Percentiles rank a stretch among this genome's conserved stretches.
Conservation (phyloP, 306 rosid species). For the Clitoria ternatea region DNA sequence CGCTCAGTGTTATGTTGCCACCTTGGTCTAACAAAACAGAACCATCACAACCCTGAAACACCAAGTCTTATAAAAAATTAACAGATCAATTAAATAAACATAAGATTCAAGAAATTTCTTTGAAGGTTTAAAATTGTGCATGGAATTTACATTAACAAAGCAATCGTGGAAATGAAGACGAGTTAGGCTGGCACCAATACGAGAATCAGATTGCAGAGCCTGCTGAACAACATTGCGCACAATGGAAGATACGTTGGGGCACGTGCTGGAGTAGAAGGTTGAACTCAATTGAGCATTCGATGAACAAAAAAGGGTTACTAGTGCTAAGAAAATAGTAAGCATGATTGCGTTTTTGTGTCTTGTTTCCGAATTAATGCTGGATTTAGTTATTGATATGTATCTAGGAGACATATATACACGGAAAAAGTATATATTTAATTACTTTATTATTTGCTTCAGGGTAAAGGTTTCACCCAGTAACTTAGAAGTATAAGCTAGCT, state of each 20-base stretch:
- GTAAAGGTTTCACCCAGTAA: slow-evolving; percentile 15
- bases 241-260: slow-evolving; percentile 62
- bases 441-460: slow-evolving; percentile 25
- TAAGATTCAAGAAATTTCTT: not conserved
- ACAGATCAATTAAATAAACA: not conserved
- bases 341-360: slow-evolving; percentile 20
- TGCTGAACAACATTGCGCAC: slow-evolving; percentile 46
- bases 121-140: not conserved
- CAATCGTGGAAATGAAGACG: slow-evolving; percentile 78
- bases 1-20: slow-evolving; percentile 58
- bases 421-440: not conserved
- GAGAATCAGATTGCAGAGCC: slow-evolving; percentile 55
- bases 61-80: not conserved
- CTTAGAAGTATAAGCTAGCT: slow-evolving; percentile 17
- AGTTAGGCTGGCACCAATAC: slow-evolving; percentile 67
- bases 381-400: not conserved
- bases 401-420: not conserved
- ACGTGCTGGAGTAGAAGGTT: slow-evolving; percentile 55
- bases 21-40: slow-evolving; percentile 54
- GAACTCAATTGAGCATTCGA: slow-evolving; percentile 61
- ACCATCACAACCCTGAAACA: slow-evolving; percentile 70
- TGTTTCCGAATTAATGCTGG: not conserved
- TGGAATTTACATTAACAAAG: slow-evolving; percentile 50
- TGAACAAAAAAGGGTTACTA: not conserved
- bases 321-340: slow-evolving; percentile 19